A percentile compares a stretch with the other conserved stretches of the same genome.
These are phyloP conservation scores for Colletotrichum nymphaeae DNA, from an alignment of 2,329 filamentous ascomycete genomes.

Conservation along the genomic window DNA sequence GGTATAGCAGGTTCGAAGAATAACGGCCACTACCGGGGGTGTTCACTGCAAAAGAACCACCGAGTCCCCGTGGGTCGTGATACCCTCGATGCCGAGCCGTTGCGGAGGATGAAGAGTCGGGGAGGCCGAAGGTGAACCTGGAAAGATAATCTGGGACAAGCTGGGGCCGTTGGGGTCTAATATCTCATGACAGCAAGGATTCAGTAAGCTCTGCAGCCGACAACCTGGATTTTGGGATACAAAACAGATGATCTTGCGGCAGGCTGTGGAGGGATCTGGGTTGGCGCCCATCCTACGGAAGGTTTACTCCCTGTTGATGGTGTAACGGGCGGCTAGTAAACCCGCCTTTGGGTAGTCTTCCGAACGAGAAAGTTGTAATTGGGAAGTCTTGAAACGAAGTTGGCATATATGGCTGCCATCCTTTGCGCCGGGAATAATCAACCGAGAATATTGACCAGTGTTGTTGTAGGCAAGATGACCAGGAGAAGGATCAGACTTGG, in stretches of 20 bases:
- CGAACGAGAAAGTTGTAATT: no score
- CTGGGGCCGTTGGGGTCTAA: constrained; percentile 6
- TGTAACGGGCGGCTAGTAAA: neutral
- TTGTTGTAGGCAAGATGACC: neutral
- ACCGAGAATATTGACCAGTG: neutral
- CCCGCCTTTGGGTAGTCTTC: neutral
- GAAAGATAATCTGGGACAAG: neutral
- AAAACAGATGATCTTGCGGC: neutral
- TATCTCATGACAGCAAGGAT: neutral
- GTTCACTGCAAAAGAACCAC: neutral
- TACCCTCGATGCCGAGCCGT: neutral
- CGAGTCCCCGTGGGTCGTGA: neutral
- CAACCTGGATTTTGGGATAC: neutral
- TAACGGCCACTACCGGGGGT: neutral
- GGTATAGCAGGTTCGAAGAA: neutral
- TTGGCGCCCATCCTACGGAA: no score
- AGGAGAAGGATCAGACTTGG: neutral
- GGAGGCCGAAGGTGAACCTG: neutral
- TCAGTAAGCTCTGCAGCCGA: neutral
- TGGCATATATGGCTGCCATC: neutral
- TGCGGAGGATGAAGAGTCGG: neutral
- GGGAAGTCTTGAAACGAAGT: neutral
- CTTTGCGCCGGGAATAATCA: neutral
- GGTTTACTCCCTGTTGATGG: neutral
- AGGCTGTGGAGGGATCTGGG: neutral